Conservation (phyloP, 176 grass and related monocot genomes). For the Zoysia pacifica region DNA sequence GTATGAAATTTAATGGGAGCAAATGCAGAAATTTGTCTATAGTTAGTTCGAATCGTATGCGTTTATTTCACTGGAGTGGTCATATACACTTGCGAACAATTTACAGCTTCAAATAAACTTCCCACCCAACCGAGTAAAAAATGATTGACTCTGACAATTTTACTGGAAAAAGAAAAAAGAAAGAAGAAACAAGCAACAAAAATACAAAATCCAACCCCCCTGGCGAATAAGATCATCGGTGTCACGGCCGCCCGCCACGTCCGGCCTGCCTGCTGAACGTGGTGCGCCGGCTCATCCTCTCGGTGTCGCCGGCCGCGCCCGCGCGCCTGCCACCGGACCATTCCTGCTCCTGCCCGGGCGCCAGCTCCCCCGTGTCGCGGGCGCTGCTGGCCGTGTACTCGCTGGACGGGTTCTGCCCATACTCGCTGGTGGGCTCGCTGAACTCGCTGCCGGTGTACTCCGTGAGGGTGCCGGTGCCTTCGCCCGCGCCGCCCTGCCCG, state of each 20-base stretch:
- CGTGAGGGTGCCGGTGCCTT: conserved; percentile 45
- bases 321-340: neutral
- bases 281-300: conserved; percentile 40
- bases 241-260: conserved; percentile 5
- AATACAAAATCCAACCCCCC: neutral
- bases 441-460: conserved; percentile 68
- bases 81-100: conserved; percentile 25
- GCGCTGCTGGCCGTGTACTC: conserved; percentile 52
- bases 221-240: neutral
- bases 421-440: conserved; percentile 69
- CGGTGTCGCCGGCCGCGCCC: conserved; percentile 1
- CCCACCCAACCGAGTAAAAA: conserved; percentile 31
- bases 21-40: neutral
- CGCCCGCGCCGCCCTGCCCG: conserved; percentile 21
- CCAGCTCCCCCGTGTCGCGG: conserved; percentile 45
- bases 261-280: conserved; percentile 16
- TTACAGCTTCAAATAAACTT: conserved; percentile 29
- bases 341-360: neutral
- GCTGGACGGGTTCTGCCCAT: conserved; percentile 43
- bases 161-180: too few relatives aligned
- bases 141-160: neutral
- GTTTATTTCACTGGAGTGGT: conserved; percentile 6
- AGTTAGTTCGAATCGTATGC: neutral
- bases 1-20: neutral
- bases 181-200: neutral